Evolutionary conservation across 2,329 filamentous ascomycete species (phyloP).

Genomic region (Xylaria sp.): DNA sequence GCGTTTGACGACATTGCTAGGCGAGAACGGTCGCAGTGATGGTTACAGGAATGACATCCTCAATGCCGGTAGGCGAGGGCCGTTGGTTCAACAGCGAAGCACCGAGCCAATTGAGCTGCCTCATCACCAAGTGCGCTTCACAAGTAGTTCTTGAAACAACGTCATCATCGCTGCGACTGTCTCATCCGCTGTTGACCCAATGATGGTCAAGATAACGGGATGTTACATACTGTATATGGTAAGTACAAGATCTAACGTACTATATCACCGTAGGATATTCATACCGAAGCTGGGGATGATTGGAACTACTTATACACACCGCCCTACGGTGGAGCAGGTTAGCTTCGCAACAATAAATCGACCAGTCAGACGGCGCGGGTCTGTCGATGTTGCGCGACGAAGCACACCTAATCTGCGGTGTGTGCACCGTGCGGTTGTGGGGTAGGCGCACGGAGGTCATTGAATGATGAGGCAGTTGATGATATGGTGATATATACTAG

Average conservation of each 20-base stretch:
- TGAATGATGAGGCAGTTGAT: neutral
- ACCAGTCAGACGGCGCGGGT: slow-evolving; percentile 15
- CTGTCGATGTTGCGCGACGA: neutral
- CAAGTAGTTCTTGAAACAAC: neutral
- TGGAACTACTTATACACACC: neutral
- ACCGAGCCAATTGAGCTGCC: neutral
- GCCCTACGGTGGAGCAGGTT: slow-evolving; percentile 9
- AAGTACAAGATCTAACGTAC: neutral
- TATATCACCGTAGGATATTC: neutral
- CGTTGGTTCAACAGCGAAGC: no score
- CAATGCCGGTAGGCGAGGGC: neutral
- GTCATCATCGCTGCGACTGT: neutral
- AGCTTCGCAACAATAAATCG: slow-evolving; percentile 3
- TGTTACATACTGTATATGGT: slow-evolving; percentile 9
- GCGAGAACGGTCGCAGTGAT: neutral
- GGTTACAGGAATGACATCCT: no score
- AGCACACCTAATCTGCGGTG: slow-evolving; percentile 22
- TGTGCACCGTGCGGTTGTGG: neutral
- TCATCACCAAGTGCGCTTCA: neutral
- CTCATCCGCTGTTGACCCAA: slow-evolving; percentile 9
- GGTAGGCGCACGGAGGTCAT: neutral
- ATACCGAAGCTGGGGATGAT: neutral
- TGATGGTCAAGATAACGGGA: neutral
- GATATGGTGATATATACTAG: no score
- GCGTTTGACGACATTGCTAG: neutral